phyloP scores from a whole-genome alignment of 345 rosid genomes.

The Citrus cavaleriei region DNA sequence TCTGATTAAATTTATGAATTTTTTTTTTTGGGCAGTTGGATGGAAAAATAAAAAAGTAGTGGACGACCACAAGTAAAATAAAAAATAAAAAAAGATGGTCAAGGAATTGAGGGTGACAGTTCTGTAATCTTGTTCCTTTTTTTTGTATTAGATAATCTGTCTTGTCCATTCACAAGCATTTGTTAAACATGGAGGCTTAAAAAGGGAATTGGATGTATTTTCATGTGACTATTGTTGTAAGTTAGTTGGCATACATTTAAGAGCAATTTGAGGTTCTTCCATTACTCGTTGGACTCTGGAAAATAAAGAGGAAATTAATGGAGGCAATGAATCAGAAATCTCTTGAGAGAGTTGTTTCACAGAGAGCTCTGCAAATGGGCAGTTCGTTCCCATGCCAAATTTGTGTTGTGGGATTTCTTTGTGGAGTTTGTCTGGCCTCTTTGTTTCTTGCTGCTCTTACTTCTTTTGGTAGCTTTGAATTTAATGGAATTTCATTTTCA shows the following conservation, averaged over 20 bases:
- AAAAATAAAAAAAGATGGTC: not conserved
- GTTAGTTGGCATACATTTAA: conserved; percentile 14
- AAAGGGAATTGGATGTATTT: not conserved
- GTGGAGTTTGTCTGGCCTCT: conserved; percentile 85
- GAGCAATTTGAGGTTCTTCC: not conserved
- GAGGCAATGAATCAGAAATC: conserved; percentile 58
- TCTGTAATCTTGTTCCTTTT: conserved; percentile 7
- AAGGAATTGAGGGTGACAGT: conserved; percentile 21
- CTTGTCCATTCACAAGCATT: not conserved
- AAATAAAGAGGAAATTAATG: conserved; percentile 23
- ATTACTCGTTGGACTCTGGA: not conserved
- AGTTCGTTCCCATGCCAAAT: conserved; percentile 89
- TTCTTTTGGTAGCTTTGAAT: conserved; percentile 57
- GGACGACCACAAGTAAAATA: conserved; percentile 12
- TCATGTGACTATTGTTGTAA: conserved; percentile 26
- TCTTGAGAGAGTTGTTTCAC: conserved; percentile 77
- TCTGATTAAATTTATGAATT: not conserved
- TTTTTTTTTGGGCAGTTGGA: conserved; percentile 23
- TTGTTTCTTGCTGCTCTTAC: conserved; percentile 81
- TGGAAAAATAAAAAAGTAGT: conserved; percentile 6
- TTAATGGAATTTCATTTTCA: conserved; percentile 52
- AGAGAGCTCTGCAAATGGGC: conserved; percentile 78
- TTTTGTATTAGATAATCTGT: not conserved
- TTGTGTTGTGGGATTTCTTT: conserved; percentile 82
- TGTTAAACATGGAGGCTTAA: not conserved